A percentile compares a stretch with the other conserved stretches of the same genome.
These are phyloP conservation scores for Suillus variegatus DNA, from an alignment of 768 basidiomycete species.

Conservation along the genomic window DNA sequence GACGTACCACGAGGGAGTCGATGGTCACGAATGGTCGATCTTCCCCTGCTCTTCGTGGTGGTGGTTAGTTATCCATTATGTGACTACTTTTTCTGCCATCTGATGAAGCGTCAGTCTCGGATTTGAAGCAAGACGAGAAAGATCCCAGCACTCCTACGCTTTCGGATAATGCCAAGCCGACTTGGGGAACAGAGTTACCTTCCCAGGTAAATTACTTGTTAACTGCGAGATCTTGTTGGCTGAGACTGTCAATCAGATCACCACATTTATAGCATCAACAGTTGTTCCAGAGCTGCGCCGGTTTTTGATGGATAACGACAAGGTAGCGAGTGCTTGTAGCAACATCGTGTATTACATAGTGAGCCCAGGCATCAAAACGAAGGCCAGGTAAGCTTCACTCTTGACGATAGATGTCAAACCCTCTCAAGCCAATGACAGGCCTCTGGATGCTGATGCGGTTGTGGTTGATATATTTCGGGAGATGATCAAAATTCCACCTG, in stretches of 20 bases:
- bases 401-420: not conserved
- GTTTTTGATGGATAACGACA: constrained; percentile 85
- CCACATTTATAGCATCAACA: constrained; percentile 63
- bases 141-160: constrained; percentile 45
- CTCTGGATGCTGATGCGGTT: constrained; percentile 73
- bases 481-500: constrained; percentile 75
- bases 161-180: constrained; percentile 29
- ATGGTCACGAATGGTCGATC: constrained; percentile 65
- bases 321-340: constrained; percentile 72
- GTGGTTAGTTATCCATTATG: constrained; percentile 37
- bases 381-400: constrained; percentile 54
- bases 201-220: constrained; percentile 22
- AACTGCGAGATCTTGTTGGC: constrained; percentile 7
- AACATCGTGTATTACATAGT: constrained; percentile 87
- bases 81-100: not conserved
- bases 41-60: constrained; percentile 60
- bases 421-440: constrained; percentile 42
- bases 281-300: constrained; percentile 76
- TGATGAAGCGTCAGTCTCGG: constrained; percentile 25
- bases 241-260: constrained; percentile 52
- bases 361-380: constrained; percentile 76
- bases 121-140: constrained; percentile 65
- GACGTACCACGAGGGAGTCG: constrained; percentile 65
- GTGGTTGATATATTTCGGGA: constrained; percentile 72
- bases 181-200: constrained; percentile 30